These are phyloP conservation scores for Chondrus crispus DNA, from an alignment of 23 red algal genomes.

Conservation along the genomic window DNA sequence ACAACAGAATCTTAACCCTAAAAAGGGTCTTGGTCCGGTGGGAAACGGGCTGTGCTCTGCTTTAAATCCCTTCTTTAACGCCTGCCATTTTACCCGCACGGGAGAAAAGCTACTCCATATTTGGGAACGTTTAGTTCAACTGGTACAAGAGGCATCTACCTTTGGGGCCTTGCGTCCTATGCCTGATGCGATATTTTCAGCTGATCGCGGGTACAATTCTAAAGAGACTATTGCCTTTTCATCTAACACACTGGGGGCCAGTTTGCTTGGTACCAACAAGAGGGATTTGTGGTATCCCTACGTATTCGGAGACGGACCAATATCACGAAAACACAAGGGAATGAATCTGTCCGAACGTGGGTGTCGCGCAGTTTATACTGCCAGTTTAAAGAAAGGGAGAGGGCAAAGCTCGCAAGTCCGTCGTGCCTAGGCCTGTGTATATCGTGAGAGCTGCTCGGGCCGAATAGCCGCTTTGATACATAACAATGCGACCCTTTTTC, in stretches of 20 bases:
- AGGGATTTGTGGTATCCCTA: not conserved
- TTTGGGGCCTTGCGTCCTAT: not conserved
- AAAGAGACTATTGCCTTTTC: not conserved
- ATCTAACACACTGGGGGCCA: not conserved
- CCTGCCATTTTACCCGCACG: not conserved
- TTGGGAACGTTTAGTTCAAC: slow-evolving; percentile 5
- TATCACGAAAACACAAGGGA: not conserved
- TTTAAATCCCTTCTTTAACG: not conserved
- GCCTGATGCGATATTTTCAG: not conserved
- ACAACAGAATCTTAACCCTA: not conserved
- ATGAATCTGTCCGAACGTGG: not conserved
- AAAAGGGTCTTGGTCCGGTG: not conserved
- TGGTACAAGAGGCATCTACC: not conserved
- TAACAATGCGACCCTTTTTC: not conserved
- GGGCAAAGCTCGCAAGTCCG: not conserved
- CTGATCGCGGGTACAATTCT: slow-evolving; percentile 2
- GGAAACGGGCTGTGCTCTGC: not conserved
- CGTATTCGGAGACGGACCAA: not conserved
- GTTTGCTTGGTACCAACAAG: slow-evolving; percentile 6
- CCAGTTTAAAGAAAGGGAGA: not conserved
- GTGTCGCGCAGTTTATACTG: not conserved
- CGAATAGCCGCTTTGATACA: not conserved
- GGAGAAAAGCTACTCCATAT: not conserved
- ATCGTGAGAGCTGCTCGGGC: not conserved
- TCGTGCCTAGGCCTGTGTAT: not conserved